A percentile compares a stretch with the other conserved stretches of the same genome.
phyloP scores from a whole-genome alignment of 1,139 yeast genomes.

The Ogataea hybrid region DNA sequence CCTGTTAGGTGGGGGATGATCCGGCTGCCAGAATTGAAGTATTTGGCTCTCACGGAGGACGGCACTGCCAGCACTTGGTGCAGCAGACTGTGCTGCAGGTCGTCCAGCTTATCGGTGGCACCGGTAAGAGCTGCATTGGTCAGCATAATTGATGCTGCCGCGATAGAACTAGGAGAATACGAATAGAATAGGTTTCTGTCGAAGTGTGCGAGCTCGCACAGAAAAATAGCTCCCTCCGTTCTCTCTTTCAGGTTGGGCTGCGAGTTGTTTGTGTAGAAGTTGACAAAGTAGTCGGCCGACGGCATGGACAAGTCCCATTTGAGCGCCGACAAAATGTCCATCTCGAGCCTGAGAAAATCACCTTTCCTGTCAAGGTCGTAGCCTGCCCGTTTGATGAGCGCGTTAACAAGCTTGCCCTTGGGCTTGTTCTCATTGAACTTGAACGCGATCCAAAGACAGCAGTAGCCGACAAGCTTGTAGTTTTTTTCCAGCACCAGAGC shows the following conservation, averaged over 20 bases:
- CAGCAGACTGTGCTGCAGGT: conserved; percentile 27
- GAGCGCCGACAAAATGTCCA: conserved; percentile 57
- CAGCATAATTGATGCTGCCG: conserved; percentile 44
- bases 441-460: conserved; percentile 73
- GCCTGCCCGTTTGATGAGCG: conserved; percentile 60
- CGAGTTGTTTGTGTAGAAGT: conserved; percentile 43
- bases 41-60: conserved; percentile 26
- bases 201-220: conserved; percentile 66
- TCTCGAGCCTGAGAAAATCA: conserved; percentile 66
- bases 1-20: conserved; percentile 23
- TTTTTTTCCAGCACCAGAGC: conserved; percentile 52
- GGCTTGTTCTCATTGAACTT: conserved; percentile 70
- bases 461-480: conserved; percentile 66
- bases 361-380: conserved; percentile 53
- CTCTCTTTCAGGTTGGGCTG: conserved; percentile 43
- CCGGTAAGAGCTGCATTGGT: conserved; percentile 27
- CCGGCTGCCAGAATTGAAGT: conserved; percentile 20
- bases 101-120: conserved; percentile 25
- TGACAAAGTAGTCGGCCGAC: conserved; percentile 62
- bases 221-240: conserved; percentile 54
- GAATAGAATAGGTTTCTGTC: conserved; percentile 57
- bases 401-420: conserved; percentile 58
- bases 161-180: conserved; percentile 54
- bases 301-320: conserved; percentile 57
- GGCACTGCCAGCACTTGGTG: conserved; percentile 25